phyloP scores from a whole-genome alignment of 495 filamentous ascomycete species.

The Lepidopterella palustris region DNA sequence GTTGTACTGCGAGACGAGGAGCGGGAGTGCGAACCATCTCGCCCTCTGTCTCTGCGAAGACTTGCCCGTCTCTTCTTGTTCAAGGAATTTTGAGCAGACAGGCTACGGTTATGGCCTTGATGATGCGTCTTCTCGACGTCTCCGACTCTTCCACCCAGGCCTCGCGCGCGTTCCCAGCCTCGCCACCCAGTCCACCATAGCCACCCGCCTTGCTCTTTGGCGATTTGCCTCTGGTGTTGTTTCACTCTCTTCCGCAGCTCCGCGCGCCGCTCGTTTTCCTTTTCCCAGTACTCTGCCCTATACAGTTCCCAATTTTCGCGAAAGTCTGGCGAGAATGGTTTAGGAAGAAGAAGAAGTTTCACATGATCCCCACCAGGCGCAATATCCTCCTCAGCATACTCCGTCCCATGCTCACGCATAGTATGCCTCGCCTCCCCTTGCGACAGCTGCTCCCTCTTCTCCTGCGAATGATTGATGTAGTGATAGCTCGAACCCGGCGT shows the following conservation, averaged over 20 bases:
- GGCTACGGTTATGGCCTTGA: conserved; percentile 5
- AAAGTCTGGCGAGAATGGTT: conserved; percentile 90
- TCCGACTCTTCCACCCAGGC: conserved; percentile 1
- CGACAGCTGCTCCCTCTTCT: conserved; percentile 15
- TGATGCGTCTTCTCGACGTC: conserved; percentile 18
- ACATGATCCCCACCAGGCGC: conserved; percentile 84
- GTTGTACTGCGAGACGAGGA: conserved; percentile 23
- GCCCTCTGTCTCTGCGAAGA: conserved; percentile 7
- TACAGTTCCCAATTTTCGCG: conserved; percentile 97
- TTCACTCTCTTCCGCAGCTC: conserved; percentile 62
- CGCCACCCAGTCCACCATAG: conserved; percentile 71
- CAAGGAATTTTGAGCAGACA: conserved; percentile 9
- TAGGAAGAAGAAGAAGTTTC: conserved; percentile 83
- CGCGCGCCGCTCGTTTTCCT: conserved; percentile 83
- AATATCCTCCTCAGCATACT: conserved; percentile 64
- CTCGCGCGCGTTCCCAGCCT: conserved; percentile 41
- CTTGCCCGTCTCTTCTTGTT: conserved; percentile 17
- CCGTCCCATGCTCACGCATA: conserved; percentile 21
- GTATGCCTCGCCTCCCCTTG: conserved; percentile 12
- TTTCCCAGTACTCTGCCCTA: conserved; percentile 90
- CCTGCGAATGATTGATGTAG: conserved; percentile 21
- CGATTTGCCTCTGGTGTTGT: conserved; percentile 56
- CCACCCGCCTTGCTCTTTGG: conserved; percentile 67
- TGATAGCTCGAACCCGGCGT: conserved; percentile 22
- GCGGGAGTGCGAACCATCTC: conserved; percentile 21